phyloP scores from a whole-genome alignment of 2,329 filamentous ascomycete genomes.

The Lachnellula cervina region DNA sequence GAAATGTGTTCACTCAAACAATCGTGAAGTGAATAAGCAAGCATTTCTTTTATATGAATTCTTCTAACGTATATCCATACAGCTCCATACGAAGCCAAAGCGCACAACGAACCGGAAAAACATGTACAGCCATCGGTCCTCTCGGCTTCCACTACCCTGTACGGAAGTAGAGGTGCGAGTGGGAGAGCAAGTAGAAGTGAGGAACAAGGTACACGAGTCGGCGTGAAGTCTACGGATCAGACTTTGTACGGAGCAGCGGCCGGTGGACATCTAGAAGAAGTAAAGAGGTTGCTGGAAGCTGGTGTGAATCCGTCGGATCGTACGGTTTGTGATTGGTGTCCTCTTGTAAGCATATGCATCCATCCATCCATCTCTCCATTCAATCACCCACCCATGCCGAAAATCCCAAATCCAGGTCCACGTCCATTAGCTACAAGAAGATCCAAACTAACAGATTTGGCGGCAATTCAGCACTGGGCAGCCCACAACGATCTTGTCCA shows the following conservation, averaged over 20 bases:
- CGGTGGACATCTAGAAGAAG: background rate
- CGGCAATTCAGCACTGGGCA: background rate
- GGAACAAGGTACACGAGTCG: background rate
- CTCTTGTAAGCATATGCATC: background rate
- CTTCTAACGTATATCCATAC: background rate
- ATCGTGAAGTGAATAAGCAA: background rate
- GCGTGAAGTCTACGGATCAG: background rate
- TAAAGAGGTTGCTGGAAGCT: background rate
- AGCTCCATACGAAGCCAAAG: background rate
- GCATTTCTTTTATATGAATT: background rate
- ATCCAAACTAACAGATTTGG: background rate
- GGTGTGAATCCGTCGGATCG: background rate
- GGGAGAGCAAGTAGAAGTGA: no score
- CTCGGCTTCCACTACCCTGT: background rate
- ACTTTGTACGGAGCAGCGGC: background rate
- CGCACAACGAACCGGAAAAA: background rate
- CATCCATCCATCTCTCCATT: no score
- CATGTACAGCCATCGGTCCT: background rate
- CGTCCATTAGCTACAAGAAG: no score
- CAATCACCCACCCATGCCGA: no score
- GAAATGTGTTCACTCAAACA: no score
- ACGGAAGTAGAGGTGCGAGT: background rate
- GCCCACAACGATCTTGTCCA: background rate
- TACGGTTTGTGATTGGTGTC: background rate
- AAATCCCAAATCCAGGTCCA: no score